Base-by-base conservation (phyloP, 768 basidiomycete species). In the Naematelia aurantialba region DNA sequence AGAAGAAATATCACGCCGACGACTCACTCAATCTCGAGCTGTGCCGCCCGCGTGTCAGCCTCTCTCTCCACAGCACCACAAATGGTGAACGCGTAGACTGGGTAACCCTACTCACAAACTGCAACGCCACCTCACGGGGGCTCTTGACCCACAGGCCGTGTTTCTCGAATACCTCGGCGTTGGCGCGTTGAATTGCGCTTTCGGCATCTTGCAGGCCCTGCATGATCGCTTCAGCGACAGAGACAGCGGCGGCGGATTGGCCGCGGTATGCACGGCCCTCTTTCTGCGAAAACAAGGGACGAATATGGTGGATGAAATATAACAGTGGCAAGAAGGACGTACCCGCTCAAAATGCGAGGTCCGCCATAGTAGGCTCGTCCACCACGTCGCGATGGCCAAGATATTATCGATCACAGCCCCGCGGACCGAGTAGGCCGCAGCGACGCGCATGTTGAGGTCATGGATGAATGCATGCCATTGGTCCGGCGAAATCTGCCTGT, bases 381-480 rank as follows among this genome's bases (percentile, higher is more conserved):
- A 91, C 67, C 96, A 79, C 1, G 86, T 89, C 59, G 89, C 78
- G 27, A 92, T 81, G 19, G 89, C 85, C 2, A 97, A 74, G 49
- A 84, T 66, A 73, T 93, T 97, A 76, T 96, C 89, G 58, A 89
- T 44, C 56, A 87, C 82, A 17, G 89, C 82, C 64, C 83, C 83
- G 54, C 81, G 79, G 55, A 89, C 79, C 63, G 89, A 89, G 73
- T 96, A 85, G 1, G 96, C 96, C 3, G 85, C 85, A 47, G 91
- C 88, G 55, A 99, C 82, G 19, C 86, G 79, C 69, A 88, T 85
- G 78, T 99, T 99, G 78, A 98, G 85, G 22, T 86, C 82, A 69
- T 93, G 92, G 74, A 98, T 87, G 27, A 90, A 88, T 76, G 89
- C 87, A 45, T 88, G 82, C 75, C 93, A 97, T 68, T 91, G 86